A percentile compares a stretch with the other conserved stretches of the same genome.
Conservation (phyloP, 306 rosid species). For the Vigna nakashimae region DNA sequence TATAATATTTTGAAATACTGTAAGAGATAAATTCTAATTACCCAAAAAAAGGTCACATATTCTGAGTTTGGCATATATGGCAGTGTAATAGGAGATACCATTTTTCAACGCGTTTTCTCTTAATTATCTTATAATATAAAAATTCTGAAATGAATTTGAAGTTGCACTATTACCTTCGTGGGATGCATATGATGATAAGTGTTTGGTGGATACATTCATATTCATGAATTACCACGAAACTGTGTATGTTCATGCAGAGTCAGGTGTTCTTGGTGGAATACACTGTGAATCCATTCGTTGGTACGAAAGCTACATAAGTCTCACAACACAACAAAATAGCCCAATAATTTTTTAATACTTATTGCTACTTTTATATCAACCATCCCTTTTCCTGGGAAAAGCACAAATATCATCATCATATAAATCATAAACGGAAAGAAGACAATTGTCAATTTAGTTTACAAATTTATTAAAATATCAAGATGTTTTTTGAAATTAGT, state of each 20-base stretch:
- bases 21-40: neutral
- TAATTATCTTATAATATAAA: neutral
- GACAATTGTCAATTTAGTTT: too few relatives aligned
- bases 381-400: constrained; percentile 22
- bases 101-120: neutral
- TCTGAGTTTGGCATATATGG: too few relatives aligned
- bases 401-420: neutral
- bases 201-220: constrained; percentile 24
- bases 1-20: neutral
- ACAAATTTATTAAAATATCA: neutral
- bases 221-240: constrained; percentile 12
- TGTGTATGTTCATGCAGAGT: constrained; percentile 12
- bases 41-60: too few relatives aligned
- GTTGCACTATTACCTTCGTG: constrained; percentile 12
- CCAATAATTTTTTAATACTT: neutral
- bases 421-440: neutral
- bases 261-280: constrained; percentile 35
- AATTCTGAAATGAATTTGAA: constrained; percentile 5
- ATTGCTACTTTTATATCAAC: neutral
- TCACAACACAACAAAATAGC: constrained; percentile 3
- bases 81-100: neutral
- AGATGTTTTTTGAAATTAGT: too few relatives aligned
- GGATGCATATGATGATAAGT: constrained; percentile 16
- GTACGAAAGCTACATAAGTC: constrained; percentile 16
- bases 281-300: constrained; percentile 41